Evolutionary conservation across 2,329 filamentous ascomycete species (phyloP), one percentile per base, ranked within the genome.

Genomic region (Beauveria asiatica): DNA sequence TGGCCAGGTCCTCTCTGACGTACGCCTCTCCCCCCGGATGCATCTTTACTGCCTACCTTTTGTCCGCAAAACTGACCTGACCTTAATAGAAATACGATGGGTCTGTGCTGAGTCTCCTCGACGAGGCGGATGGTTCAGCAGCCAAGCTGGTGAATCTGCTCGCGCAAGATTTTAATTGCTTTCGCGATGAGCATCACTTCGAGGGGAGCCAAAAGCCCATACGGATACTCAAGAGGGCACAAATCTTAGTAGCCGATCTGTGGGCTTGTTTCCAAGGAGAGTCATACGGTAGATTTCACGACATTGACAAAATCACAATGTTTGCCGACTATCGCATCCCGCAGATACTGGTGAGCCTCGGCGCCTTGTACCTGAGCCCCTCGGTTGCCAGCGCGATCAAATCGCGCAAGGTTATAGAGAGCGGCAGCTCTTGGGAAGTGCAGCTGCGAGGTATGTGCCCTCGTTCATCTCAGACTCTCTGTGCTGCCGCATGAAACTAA

Each of bases 291-390:
- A 78, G 82, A 30, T 99, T 99, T 73, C 71, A 84, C 61, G 94
- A 99, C 70, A 96, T 99, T 67, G 88, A 94, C 75, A 91, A 92
- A 71, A 88, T 99, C 68, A 99, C 94, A 62, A 97, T 97, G 87
- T 99, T 99, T 77, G 92, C 94, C 69, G 94, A 99, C 76, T 99
- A 99, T 71, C 88, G 94, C 48, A 88, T 99, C 58, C 95, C 95
- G 16, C 94, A 99, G 75, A 94, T 97, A 66, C 82, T 99, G 39
- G 85, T 92, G 67, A 85, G 85, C 10, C 79, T 97, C 49, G 89
- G 90, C 19, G 93, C 92, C 61, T 76, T 99, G 54, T 85, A 83
- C 67, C 97, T 94, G 74, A 92, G 89, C 64, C 94, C 94, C 0
- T 81, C 86, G 0, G 76, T 99, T 49, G 86, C 92, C 55, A 79